These are phyloP conservation scores for Steccherinum ochraceum DNA, from an alignment of 768 basidiomycete species.

Conservation along the genomic window DNA sequence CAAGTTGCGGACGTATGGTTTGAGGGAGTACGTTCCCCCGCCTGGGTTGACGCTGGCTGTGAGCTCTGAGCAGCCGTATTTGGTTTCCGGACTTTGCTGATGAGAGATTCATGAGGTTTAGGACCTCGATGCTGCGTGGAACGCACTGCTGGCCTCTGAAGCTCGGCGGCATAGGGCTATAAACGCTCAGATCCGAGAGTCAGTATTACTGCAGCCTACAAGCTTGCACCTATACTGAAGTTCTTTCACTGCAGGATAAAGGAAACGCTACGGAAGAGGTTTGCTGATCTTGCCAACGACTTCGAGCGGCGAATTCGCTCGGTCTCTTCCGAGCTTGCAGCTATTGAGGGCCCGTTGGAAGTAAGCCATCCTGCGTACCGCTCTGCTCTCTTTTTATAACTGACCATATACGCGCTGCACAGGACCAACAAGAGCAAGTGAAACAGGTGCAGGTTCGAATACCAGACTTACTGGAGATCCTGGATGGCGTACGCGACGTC, in stretches of 20 bases:
- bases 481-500: constrained; percentile 48
- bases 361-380: too few relatives aligned
- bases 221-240: not conserved
- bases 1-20: constrained; percentile 84
- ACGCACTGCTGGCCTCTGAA: constrained; percentile 63
- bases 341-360: constrained; percentile 72
- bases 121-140: constrained; percentile 82
- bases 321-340: constrained; percentile 67
- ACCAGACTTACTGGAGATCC: constrained; percentile 52
- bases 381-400: not conserved
- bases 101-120: constrained; percentile 7
- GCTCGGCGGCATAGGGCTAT: constrained; percentile 72
- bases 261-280: constrained; percentile 68
- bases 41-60: constrained; percentile 58
- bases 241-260: constrained; percentile 54
- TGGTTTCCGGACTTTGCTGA: not conserved
- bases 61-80: too few relatives aligned
- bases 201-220: constrained; percentile 23
- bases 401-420: not conserved
- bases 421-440: constrained; percentile 74
- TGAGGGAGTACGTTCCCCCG: constrained; percentile 80
- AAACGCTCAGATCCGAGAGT: constrained; percentile 88
- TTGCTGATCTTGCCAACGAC: constrained; percentile 70
- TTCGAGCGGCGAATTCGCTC: constrained; percentile 62
- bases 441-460: constrained; percentile 60